Base-by-base conservation (phyloP, 225 moss, liverwort and hornwort species). In the Antitrichia curtipendula region DNA sequence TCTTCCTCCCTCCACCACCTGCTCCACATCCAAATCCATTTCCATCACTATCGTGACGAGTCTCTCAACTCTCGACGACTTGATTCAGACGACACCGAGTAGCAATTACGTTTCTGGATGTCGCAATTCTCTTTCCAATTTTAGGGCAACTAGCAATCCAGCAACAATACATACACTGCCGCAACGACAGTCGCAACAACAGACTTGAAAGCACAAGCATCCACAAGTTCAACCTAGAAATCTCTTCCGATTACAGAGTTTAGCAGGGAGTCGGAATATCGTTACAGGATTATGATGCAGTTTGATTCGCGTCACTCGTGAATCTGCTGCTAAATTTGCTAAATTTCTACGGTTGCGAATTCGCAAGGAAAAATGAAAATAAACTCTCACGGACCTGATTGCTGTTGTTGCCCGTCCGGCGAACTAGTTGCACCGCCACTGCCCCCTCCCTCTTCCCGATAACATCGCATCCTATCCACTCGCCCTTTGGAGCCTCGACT, bases 391-490 rank as follows among this genome's bases (percentile, higher is more conserved):
- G 82, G 41, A 93, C 93, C 88, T 82, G 88, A 74, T 86, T 89
- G 86, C 58, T 77, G 78, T 45, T 84, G 54, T 31, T 87, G 78
- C 65, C 75, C 86, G 69, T 81, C 75, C 40, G 90, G 87, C 49
- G 72, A 50, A 60, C 79, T 80, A 58, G 61, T 87, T 27, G 85
- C 75, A 81, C 87, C 87, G 32, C 84, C 66, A 45, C 79, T 78
- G 12, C 70, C 87, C 45, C 74, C 88, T 63, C 87, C 91, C 78
- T 93, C 91, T 29, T 93, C 93, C 74, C 92, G 88, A 80, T 93
- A 93, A 49, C 91, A 92, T 60, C 88, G 87, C 50, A 85, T 82
- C 59, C 72, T 74, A 59, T 70, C 81, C 73, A 86, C 77, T 57
- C 85, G 89, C 84, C 84, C 47, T 61, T 32, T 75, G 61, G 38